phyloP scores from a whole-genome alignment of 2,329 filamentous ascomycete species.

The Plenodomus tracheiphilus region DNA sequence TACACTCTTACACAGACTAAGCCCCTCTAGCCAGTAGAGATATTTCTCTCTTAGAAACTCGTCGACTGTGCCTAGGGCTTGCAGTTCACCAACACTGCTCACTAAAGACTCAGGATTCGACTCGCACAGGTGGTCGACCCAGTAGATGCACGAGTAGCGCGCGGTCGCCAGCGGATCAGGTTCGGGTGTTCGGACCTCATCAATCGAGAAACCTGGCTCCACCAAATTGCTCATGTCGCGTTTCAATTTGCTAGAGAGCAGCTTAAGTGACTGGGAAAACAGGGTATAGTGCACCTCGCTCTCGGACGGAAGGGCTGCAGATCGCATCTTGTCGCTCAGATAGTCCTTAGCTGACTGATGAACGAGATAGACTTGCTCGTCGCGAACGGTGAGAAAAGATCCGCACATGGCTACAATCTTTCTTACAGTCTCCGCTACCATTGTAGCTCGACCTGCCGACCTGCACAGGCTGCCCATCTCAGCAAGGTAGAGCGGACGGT shows the following conservation, averaged over 20 bases:
- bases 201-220: slow-evolving; percentile 2
- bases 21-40: too few species aligned
- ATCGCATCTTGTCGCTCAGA: slow-evolving; percentile 12
- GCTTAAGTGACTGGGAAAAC: too few species aligned
- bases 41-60: slow-evolving; percentile 11
- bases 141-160: slow-evolving; percentile 44
- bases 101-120: slow-evolving; percentile 2
- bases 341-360: slow-evolving; percentile 53
- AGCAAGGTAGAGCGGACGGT: too few species aligned
- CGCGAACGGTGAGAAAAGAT: slow-evolving; percentile 47
- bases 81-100: neutral
- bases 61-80: slow-evolving; percentile 7
- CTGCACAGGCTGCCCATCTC: too few species aligned
- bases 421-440: slow-evolving; percentile 1
- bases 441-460: slow-evolving; percentile 3
- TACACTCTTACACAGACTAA: slow-evolving; percentile 11
- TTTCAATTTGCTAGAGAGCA: slow-evolving; percentile 17
- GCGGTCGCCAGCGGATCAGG: neutral
- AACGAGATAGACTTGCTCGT: slow-evolving; percentile 41
- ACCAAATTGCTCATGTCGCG: slow-evolving; percentile 28
- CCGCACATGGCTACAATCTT: slow-evolving; percentile 20
- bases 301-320: slow-evolving; percentile 14
- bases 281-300: slow-evolving; percentile 22
- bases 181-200: neutral
- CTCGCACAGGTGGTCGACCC: slow-evolving; percentile 39